phyloP scores from a whole-genome alignment of 2,329 filamentous ascomycete genomes.

The Aspergillus sp. region DNA sequence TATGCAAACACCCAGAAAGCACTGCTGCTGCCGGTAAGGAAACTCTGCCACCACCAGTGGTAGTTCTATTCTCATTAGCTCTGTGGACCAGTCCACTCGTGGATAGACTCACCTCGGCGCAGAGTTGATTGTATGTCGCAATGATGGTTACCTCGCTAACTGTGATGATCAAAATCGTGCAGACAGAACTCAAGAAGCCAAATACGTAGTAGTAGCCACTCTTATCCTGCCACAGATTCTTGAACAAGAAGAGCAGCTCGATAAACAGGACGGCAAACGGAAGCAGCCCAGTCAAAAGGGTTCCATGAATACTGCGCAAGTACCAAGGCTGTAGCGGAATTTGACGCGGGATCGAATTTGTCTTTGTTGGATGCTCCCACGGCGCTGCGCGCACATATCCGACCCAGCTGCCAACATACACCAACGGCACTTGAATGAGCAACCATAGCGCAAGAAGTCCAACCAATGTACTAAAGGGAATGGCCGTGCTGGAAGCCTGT shows the following conservation, averaged over 20 bases:
- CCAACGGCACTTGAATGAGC: constrained; percentile 77
- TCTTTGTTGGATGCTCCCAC: constrained; percentile 81
- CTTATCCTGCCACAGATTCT: constrained; percentile 85
- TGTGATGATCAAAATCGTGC: constrained; percentile 66
- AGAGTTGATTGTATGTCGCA: constrained; percentile 75
- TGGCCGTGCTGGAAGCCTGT: constrained; percentile 79
- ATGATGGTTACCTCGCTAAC: constrained; percentile 81
- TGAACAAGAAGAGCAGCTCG: constrained; percentile 80
- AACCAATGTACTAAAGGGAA: constrained; percentile 75
- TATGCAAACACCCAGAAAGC: constrained; percentile 79
- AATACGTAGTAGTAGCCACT: constrained; percentile 90
- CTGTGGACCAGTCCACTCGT: background rate
- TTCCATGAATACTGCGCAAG: constrained; percentile 56
- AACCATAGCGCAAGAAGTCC: constrained; percentile 74
- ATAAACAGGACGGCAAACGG: constrained; percentile 87
- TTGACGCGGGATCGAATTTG: constrained; percentile 65
- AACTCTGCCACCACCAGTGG: constrained; percentile 90
- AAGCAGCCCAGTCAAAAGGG: constrained; percentile 69
- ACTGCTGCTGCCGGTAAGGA: constrained; percentile 71
- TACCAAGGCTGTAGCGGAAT: constrained; percentile 76
- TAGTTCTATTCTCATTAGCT: constrained; percentile 54
- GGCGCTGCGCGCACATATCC: constrained; percentile 63
- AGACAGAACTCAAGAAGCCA: constrained; percentile 74
- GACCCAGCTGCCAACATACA: constrained; percentile 74
- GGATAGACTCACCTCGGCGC: constrained; percentile 55